Conservation (phyloP, 2,329 filamentous ascomycete species). For the Arthrocladium fulminans region DNA sequence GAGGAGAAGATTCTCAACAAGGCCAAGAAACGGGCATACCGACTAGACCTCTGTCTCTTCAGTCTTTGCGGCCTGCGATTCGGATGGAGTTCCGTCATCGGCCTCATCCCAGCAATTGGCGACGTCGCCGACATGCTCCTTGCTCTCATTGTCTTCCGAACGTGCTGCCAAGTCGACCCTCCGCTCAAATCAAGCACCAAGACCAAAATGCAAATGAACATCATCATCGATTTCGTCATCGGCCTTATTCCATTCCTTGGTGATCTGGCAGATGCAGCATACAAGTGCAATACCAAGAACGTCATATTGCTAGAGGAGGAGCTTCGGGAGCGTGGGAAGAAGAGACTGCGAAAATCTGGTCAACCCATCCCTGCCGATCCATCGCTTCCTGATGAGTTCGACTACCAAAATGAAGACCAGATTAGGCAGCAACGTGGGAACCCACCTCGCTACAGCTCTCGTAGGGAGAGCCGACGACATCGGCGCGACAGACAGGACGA, state of each 20-base stretch:
- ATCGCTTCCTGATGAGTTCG: slow-evolving; percentile 26
- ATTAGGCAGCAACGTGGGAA: slow-evolving; percentile 18
- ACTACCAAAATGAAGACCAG: slow-evolving; percentile 23
- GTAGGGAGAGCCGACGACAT: slow-evolving; percentile 21
- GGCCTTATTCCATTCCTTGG: slow-evolving; percentile 45
- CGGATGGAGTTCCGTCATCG: slow-evolving; percentile 83
- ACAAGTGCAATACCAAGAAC: slow-evolving; percentile 42
- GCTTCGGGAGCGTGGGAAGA: slow-evolving; percentile 33
- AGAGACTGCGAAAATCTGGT: slow-evolving; percentile 25
- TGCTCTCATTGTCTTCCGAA: slow-evolving; percentile 64
- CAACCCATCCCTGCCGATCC: slow-evolving; percentile 26
- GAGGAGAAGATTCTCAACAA: slow-evolving; percentile 76
- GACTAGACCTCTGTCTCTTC: slow-evolving; percentile 76
- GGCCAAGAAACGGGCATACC: slow-evolving; percentile 77
- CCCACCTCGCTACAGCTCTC: slow-evolving; percentile 18
- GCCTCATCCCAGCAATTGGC: slow-evolving; percentile 70
- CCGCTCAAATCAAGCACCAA: slow-evolving; percentile 50
- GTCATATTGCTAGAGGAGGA: slow-evolving; percentile 38
- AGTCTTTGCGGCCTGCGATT: slow-evolving; percentile 73
- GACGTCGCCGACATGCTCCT: slow-evolving; percentile 66
- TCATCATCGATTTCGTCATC: slow-evolving; percentile 45
- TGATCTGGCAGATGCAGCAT: slow-evolving; percentile 39
- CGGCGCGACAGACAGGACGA: slow-evolving; percentile 13
- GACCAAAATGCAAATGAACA: slow-evolving; percentile 72
- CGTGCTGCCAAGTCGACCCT: slow-evolving; percentile 65